These are phyloP conservation scores for Aphanocladium album DNA, from an alignment of 2,329 filamentous ascomycete genomes.

Conservation along the genomic window DNA sequence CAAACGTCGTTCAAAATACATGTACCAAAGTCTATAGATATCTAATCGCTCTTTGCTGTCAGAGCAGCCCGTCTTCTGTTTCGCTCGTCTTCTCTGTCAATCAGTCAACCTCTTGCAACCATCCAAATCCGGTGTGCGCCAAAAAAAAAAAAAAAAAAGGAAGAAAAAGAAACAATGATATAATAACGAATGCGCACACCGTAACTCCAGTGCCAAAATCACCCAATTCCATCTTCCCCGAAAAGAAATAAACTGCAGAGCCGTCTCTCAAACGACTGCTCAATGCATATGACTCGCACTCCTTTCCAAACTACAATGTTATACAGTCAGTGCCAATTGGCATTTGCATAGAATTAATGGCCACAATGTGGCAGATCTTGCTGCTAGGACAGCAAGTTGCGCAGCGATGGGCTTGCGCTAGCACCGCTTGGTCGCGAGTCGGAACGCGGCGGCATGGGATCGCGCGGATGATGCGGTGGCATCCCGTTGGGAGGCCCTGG, in stretches of 20 bases:
- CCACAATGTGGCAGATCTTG: neutral
- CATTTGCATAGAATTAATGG: neutral
- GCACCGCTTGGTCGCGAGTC: slow-evolving; percentile 56
- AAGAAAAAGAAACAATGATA: neutral
- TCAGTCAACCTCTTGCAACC: neutral
- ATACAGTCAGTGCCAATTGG: neutral
- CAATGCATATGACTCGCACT: neutral
- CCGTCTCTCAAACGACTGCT: neutral
- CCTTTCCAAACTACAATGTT: neutral
- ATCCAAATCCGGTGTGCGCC: neutral
- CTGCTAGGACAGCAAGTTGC: slow-evolving; percentile 63
- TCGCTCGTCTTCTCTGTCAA: neutral
- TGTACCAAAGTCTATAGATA: neutral
- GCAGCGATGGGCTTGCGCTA: slow-evolving; percentile 70
- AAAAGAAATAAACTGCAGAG: neutral
- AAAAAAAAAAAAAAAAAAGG: neutral
- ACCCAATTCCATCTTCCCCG: neutral
- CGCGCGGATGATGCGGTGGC: slow-evolving; percentile 23
- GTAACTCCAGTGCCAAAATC: neutral
- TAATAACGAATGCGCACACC: neutral
- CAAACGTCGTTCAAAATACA: neutral
- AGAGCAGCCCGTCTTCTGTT: neutral
- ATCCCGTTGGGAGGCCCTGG: slow-evolving; percentile 32
- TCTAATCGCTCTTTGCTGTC: neutral
- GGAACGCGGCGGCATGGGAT: slow-evolving; percentile 28